Evolutionary conservation across 306 rosid genomes (phyloP), one percentile per base, ranked within the genome.

Genomic region (cucumber (Cucumis sativus)): DNA sequence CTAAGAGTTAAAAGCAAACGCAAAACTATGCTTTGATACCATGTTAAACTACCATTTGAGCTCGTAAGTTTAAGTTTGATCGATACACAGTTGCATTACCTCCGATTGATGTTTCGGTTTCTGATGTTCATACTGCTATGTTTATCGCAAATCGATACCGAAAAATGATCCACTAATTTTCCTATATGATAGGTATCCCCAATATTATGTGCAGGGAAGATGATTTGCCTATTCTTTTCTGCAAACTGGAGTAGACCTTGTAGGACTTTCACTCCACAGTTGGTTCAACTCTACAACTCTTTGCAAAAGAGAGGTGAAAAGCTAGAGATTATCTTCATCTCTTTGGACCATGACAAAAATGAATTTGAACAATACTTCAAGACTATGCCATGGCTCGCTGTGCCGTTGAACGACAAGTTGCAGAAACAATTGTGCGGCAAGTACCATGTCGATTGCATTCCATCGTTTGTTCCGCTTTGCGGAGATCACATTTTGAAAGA

Each of bases 211-310:
- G 39, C 80, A 78, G 97, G 93, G 82, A 89, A 92, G 87, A 87
- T 79, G 51, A 83, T 86, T 80, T 92, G 91, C 86, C 88, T 95
- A 28, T 85, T 78, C 77, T 92, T 90, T 92, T 83, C 93, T 20
- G 99, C 99, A 81, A 87, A 87, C 86, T 95, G 99, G 99, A 91
- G 97, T 80, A 91, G 93, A 81, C 92, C 97, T 78, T 90, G 99
- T 87, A 89, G 84, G 83, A 85, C 88, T 70, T 91, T 92, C 79
- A 84, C 86, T 66, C 96, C 97, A 72, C 87, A 72, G 75, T 87
- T 92, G 63, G 77, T 87, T 73, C 81, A 88, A 75, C 89, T 92
- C 81, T 88, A 89, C 76, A 85, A 86, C 61, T 63, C 82, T 25
- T 82, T 95, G 77, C 80, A 76, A 80, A 74, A 64, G 52, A 84